These are phyloP conservation scores for Ceratocystis cacaofunesta DNA, from an alignment of 2,329 filamentous ascomycete genomes.

Conservation along the genomic window DNA sequence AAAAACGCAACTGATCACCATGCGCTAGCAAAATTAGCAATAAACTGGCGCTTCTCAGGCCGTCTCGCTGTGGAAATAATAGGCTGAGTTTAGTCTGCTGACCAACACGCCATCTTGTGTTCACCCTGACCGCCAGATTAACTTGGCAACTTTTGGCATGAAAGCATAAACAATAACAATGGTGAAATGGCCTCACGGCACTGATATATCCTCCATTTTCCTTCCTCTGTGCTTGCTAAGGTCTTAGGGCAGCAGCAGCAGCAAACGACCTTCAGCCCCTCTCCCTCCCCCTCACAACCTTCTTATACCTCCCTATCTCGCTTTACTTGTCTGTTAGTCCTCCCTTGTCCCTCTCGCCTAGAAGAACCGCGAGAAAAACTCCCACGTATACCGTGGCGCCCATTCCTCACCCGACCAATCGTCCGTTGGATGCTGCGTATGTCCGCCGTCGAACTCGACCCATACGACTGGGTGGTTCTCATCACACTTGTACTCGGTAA, in stretches of 20 bases:
- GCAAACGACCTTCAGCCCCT: no score
- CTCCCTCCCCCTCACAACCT: no score
- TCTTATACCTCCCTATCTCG: neutral
- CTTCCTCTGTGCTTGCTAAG: no score
- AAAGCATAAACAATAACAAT: neutral
- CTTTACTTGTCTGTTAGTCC: neutral
- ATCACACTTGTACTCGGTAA: slow-evolving; percentile 22
- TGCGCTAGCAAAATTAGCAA: neutral
- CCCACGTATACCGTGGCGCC: slow-evolving; percentile 13
- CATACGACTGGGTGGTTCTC: slow-evolving; percentile 22
- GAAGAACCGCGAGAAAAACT: slow-evolving; percentile 17
- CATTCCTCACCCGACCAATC: slow-evolving; percentile 5
- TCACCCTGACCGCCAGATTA: no score
- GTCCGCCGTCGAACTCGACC: slow-evolving; percentile 20
- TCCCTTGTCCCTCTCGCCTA: neutral
- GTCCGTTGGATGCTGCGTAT: slow-evolving; percentile 14
- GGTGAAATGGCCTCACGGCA: neutral
- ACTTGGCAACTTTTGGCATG: neutral
- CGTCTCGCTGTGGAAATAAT: neutral
- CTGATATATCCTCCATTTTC: neutral
- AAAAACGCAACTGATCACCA: no score
- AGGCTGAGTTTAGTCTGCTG: neutral
- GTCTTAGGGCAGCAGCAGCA: no score
- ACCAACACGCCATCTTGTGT: no score
- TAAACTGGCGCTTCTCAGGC: neutral